These are phyloP conservation scores for Trichoderma brevicompactum DNA, from an alignment of 2,329 filamentous ascomycete species.

Conservation along the genomic window DNA sequence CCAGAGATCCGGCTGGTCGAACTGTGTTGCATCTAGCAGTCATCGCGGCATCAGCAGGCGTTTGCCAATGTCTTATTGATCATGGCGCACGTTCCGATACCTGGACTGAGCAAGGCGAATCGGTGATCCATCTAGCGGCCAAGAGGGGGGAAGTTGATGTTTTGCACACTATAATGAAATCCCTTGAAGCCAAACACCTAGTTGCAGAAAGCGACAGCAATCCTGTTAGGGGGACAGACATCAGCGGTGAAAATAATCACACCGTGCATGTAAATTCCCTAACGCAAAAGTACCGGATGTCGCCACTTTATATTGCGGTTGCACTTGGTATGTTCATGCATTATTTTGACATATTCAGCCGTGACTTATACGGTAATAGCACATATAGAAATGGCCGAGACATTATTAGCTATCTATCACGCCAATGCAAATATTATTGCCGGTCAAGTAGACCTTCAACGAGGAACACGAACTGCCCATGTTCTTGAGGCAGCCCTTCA, in stretches of 20 bases:
- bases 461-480: background rate
- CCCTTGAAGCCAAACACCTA: background rate
- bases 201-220: background rate
- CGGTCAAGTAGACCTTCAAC: background rate
- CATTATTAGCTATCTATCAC: background rate
- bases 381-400: background rate
- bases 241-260: background rate
- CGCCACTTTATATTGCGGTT: constrained; percentile 15
- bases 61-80: constrained; percentile 1
- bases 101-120: constrained; percentile 14
- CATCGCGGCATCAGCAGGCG: background rate
- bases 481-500: constrained; percentile 7
- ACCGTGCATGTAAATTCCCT: background rate
- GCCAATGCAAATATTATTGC: background rate
- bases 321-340: background rate
- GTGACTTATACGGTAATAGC: background rate
- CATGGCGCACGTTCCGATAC: background rate
- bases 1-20: constrained; percentile 1
- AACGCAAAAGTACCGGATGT: background rate
- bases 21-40: constrained; percentile 10
- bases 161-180: background rate
- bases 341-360: too few species aligned
- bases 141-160: constrained; percentile 13
- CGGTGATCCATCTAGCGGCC: constrained; percentile 8
- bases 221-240: background rate